Evolutionary conservation across 371 early-diverging fungal genomes (phyloP).

Genomic region (Capillidium rhysosporum): DNA sequence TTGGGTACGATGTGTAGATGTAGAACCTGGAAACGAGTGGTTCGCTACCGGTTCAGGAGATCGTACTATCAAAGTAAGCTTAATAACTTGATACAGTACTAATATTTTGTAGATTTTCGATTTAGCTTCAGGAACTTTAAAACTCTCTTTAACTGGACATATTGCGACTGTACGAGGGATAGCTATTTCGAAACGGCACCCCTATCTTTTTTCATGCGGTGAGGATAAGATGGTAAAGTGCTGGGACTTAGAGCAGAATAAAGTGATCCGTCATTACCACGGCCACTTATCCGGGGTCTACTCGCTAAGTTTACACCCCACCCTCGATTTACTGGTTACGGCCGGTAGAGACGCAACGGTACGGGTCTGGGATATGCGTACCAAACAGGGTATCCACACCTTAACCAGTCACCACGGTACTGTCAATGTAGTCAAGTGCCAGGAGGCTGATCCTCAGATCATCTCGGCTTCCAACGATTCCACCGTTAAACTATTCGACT

Average conservation of each 20-base stretch:
- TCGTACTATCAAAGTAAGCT: constrained; percentile 71
- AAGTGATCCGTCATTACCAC: constrained; percentile 94
- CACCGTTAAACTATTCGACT: constrained; percentile 86
- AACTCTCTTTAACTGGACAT: constrained; percentile 89
- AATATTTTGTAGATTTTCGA: constrained; percentile 66
- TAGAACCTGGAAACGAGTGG: constrained; percentile 92
- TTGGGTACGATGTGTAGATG: constrained; percentile 84
- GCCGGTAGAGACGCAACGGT: constrained; percentile 89
- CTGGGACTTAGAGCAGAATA: constrained; percentile 96
- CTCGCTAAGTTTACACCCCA: constrained; percentile 75
- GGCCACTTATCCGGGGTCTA: constrained; percentile 92
- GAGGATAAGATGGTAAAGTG: constrained; percentile 97
- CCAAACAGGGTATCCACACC: constrained; percentile 79
- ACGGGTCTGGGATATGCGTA: constrained; percentile 96
- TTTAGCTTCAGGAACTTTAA: constrained; percentile 86
- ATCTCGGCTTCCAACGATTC: constrained; percentile 85
- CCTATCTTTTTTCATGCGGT: constrained; percentile 87
- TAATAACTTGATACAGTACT: neutral
- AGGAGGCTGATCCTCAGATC: constrained; percentile 90
- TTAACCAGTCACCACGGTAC: constrained; percentile 76
- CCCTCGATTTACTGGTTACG: constrained; percentile 80
- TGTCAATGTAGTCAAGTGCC: constrained; percentile 67
- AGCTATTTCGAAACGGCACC: constrained; percentile 81
- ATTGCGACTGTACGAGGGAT: constrained; percentile 87
- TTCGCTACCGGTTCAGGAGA: constrained; percentile 95